Evolutionary conservation across 805 yeast species (phyloP), one percentile per base, ranked within the genome.

Genomic region (Citeromyces nyonsensis): DNA sequence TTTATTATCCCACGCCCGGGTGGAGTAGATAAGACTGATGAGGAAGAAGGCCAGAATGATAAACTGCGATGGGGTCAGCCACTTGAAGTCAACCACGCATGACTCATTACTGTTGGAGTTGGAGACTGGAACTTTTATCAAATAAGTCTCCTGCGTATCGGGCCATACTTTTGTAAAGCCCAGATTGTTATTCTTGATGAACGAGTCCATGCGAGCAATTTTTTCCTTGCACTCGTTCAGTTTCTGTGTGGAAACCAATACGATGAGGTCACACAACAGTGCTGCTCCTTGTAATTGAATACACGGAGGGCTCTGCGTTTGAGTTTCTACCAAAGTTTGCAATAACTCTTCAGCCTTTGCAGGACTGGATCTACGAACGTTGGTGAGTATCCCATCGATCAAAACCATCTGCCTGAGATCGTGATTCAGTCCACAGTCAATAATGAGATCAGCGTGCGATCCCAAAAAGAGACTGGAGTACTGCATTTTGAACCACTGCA

Each of bases 61-160:
- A 41, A 60, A 62, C 35, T 65, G 69, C 28, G 56, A 59, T 4
- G 61, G 49, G 10, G 55, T 49, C 9, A 65, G 34, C 70, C 73
- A 66, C 12, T 44, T 43, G 2, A 62, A 40, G 14, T 48, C 33
- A 25, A 22, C n/a, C 3, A 12, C 22, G 5, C 30, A 15, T 3
- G 8, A 8, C 3, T 15, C 26, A n/a, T 25, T 15, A 5, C 11
- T n/a, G 30, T 9, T 22, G 10, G 6, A 10, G 24, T 31, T 26
- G 15, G 11, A 26, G 6, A 11, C 18, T 4, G n/a, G 29, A 5
- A 29, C 14, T 3, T 12, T 26, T 25, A 30, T 28, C 29, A 6
- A 18, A 5, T 7, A 18, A 7, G 6, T 35, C 18, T 20, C 30
- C 9, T 24, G 10, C 18, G 6, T 15, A 10, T 4, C 29, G 26